These are phyloP conservation scores for Penicillium corylophilum DNA, from an alignment of 2,329 filamentous ascomycete species.

Conservation along the genomic window DNA sequence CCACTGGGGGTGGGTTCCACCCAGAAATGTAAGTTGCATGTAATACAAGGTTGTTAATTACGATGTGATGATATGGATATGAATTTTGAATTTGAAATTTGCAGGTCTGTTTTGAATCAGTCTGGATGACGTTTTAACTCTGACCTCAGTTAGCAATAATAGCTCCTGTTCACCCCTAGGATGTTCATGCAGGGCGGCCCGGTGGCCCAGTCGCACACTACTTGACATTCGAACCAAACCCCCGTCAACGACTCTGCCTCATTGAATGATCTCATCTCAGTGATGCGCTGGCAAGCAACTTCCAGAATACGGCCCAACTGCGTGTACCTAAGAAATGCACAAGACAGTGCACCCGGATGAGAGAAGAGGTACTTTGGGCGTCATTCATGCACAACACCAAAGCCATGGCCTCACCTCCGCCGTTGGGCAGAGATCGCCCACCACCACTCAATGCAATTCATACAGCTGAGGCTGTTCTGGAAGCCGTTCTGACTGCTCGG, in stretches of 20 bases:
- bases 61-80: background rate
- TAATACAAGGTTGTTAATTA: too few relatives aligned
- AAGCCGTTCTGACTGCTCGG: conserved; percentile 15
- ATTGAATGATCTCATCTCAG: background rate
- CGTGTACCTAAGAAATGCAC: background rate
- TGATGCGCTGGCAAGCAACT: background rate
- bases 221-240: background rate
- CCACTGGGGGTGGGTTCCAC: background rate
- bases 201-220: background rate
- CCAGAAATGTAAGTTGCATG: background rate
- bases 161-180: too few relatives aligned
- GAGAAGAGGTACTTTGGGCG: background rate
- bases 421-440: conserved; percentile 24
- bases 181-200: background rate
- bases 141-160: background rate
- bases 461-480: conserved; percentile 18
- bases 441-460: background rate
- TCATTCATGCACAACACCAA: background rate
- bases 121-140: background rate
- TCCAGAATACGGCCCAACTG: background rate
- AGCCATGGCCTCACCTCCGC: conserved; percentile 11
- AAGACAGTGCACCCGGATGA: background rate
- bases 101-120: background rate
- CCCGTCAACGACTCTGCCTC: too few relatives aligned
- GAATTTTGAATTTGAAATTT: background rate